phyloP scores from a whole-genome alignment of 176 grass and related monocot species.

The Oryza glaberrima region DNA sequence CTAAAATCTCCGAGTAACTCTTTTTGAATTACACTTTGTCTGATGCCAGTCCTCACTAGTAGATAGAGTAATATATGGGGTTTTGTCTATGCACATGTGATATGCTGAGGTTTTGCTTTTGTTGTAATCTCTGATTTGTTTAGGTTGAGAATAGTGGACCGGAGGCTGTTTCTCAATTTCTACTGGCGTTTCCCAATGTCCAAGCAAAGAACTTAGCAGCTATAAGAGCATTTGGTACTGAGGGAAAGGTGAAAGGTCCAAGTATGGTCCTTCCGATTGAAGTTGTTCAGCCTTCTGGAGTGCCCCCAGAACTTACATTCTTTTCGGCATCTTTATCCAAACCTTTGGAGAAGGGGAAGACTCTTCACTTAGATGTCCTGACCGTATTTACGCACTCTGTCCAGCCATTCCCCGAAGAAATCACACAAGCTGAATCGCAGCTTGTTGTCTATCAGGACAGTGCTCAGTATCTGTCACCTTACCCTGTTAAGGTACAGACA shows the following conservation, averaged over 20 bases:
- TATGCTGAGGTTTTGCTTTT: constrained; percentile 28
- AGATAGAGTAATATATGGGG: background rate
- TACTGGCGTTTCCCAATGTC: constrained; percentile 72
- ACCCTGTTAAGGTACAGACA: constrained; percentile 79
- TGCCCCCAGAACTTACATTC: constrained; percentile 68
- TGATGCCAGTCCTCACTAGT: background rate
- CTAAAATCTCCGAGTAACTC: background rate
- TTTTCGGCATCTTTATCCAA: constrained; percentile 77
- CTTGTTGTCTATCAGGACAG: constrained; percentile 94
- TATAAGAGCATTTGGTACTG: constrained; percentile 72
- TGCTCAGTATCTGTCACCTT: constrained; percentile 82
- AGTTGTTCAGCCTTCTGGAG: constrained; percentile 70
- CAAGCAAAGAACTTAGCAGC: constrained; percentile 92
- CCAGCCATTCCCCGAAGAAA: constrained; percentile 96
- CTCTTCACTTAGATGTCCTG: constrained; percentile 68
- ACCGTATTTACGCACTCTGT: constrained; percentile 76
- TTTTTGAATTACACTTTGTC: background rate
- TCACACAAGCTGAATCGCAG: constrained; percentile 87
- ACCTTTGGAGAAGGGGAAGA: constrained; percentile 75
- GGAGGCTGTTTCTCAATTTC: constrained; percentile 72
- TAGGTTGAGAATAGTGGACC: constrained; percentile 87
- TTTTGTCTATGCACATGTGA: constrained; percentile 18
- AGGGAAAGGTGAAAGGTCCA: constrained; percentile 71
- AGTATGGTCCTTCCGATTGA: constrained; percentile 60
- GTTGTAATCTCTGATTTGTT: background rate